Base-by-base conservation (phyloP, 2,329 filamentous ascomycete species). In the Teratosphaeria pseudoeucalypti region DNA sequence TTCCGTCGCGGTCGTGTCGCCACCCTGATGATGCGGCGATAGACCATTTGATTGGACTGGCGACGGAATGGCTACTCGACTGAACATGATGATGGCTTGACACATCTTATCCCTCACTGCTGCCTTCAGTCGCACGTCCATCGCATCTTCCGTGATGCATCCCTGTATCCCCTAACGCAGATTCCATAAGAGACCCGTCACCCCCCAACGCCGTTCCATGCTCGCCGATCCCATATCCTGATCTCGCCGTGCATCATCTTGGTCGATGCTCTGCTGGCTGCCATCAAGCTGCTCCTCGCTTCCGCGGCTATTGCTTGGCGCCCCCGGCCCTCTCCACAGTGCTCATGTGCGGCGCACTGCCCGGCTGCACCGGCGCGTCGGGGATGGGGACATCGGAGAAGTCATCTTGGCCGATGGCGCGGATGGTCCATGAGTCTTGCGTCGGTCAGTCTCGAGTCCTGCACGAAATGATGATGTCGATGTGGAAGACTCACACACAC, bases 361-460 rank as follows among this genome's bases (percentile, higher is more conserved):
- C 69, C n/a, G 78, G 74, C 61, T 80, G 76, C 56, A 76, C 74
- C 55, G 89, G 87, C 57, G 82, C 79, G 72, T 90, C 88, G 32
- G 94, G 94, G 43, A 97, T 87, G 72, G 90, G 86, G 68, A 97
- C 92, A 72, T 99, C 94, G 60, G 92, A 89, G 77, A 99, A 99
- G 66, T 96, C 90, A 75, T 97, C 94, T 76, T 97, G 94, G 52
- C 92, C 90, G 71, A 99, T 89, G 58, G 90, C 90, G 65, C 81
- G 83, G 72, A 99, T 87, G 52, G 86, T 89, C 73, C 83, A 89
- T 58, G 81, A 77, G 71, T 89, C 86, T 88, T 61, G 14, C 54
- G 6, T 14, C n/a, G 19, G 23, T 53, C 32, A 53, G 19, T 32
- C 37, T n/a, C 37, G 27, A 14, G 19, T 19, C 53, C 34, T 5